These are phyloP conservation scores for Fraxinus dipetala DNA, from an alignment of 305 asterid species.

Conservation along the genomic window DNA sequence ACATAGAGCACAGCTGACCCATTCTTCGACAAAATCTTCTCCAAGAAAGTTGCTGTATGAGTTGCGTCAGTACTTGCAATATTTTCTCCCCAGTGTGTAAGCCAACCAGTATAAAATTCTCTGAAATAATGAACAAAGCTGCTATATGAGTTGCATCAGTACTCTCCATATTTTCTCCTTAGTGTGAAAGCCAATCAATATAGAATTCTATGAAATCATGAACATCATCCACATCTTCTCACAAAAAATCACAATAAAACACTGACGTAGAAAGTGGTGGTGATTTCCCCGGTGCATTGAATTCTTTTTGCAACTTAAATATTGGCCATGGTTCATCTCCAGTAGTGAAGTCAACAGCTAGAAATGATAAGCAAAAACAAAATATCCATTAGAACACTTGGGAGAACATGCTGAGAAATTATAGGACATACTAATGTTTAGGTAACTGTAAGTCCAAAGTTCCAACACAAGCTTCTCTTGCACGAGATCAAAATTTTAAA, in stretches of 20 bases:
- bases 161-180: not conserved
- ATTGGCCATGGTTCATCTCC: constrained; percentile 84
- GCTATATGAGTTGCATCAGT: not conserved
- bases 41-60: constrained; percentile 66
- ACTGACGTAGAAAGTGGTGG: constrained; percentile 87
- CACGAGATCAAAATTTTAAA: not conserved
- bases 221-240: constrained; percentile 9
- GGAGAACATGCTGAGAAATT: not conserved
- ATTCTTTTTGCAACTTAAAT: constrained; percentile 80
- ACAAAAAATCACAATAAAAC: constrained; percentile 17
- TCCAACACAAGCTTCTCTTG: constrained; percentile 8
- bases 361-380: constrained; percentile 5
- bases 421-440: not conserved
- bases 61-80: constrained; percentile 76
- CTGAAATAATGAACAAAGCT: constrained; percentile 36
- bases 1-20: constrained; percentile 96
- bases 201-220: not conserved
- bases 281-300: constrained; percentile 80
- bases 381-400: not conserved
- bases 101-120: constrained; percentile 97
- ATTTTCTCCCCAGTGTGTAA: constrained; percentile 90
- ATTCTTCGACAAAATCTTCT: constrained; percentile 65
- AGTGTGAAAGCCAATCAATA: not conserved
- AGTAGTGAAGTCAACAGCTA: constrained; percentile 86
- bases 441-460: constrained; percentile 8